Conservation (phyloP, 257 asterid genomes). For the Paraleonurus japonicus region DNA sequence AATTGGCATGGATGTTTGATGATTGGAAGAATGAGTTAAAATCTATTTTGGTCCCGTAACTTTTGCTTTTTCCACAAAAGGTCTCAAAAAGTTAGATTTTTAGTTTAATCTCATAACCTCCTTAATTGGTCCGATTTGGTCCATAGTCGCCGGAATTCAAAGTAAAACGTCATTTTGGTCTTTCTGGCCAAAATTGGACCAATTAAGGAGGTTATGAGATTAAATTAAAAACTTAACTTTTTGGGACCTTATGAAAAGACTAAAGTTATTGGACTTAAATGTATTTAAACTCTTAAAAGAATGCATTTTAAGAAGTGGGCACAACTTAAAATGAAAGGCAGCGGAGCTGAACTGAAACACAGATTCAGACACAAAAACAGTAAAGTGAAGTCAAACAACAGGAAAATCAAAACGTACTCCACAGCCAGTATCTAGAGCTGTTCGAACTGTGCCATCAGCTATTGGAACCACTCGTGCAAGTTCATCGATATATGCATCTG, state of each 20-base stretch:
- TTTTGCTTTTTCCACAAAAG: too few relatives aligned
- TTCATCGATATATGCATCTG: slow-evolving; percentile 81
- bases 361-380: neutral
- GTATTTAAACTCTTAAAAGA: neutral
- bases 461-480: slow-evolving; percentile 75
- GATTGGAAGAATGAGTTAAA: neutral
- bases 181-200: too few relatives aligned
- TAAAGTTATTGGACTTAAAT: too few relatives aligned
- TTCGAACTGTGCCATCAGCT: slow-evolving; percentile 66
- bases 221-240: too few relatives aligned
- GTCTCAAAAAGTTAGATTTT: too few relatives aligned
- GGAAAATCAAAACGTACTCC: slow-evolving; percentile 56
- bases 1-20: neutral
- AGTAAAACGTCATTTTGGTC: too few relatives aligned
- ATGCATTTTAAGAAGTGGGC: neutral
- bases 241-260: too few relatives aligned
- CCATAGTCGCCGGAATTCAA: too few relatives aligned
- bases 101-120: too few relatives aligned
- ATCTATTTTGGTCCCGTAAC: too few relatives aligned
- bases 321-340: neutral
- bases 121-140: too few relatives aligned
- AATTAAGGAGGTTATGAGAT: too few relatives aligned
- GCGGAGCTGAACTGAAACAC: neutral
- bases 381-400: slow-evolving; percentile 4
- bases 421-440: slow-evolving; percentile 93